These are phyloP conservation scores for Ascochyta clinopodiicola DNA, from an alignment of 2,329 filamentous ascomycete species.

Conservation along the genomic window DNA sequence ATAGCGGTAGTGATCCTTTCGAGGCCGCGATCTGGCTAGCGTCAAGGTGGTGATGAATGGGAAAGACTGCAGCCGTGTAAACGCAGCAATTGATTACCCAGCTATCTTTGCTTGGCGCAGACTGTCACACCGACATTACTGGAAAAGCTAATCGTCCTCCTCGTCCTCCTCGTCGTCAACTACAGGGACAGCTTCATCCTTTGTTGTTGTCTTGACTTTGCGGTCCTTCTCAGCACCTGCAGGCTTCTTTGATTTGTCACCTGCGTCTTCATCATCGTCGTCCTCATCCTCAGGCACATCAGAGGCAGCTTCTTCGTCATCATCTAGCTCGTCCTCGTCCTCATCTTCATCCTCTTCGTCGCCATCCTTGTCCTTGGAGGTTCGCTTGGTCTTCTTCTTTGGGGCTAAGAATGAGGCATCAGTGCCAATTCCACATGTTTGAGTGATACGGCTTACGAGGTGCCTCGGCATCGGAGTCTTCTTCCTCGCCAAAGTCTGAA, in stretches of 20 bases:
- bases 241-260: constrained; percentile 46
- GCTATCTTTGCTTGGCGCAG: not conserved
- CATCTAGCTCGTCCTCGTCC: constrained; percentile 43
- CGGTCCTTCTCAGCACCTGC: constrained; percentile 43
- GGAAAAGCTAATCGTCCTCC: constrained; percentile 25
- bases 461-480: constrained; percentile 45
- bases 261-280: constrained; percentile 47
- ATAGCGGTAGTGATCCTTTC: too few species aligned
- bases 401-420: constrained; percentile 28
- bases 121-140: not conserved
- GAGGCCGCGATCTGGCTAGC: not conserved
- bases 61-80: not conserved
- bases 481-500: constrained; percentile 47
- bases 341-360: constrained; percentile 44
- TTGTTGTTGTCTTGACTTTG: constrained; percentile 41
- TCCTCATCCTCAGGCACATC: constrained; percentile 30
- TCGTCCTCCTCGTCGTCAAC: constrained; percentile 43
- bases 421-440: not conserved
- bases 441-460: constrained; percentile 38
- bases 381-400: constrained; percentile 45
- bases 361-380: constrained; percentile 37
- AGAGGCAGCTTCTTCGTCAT: constrained; percentile 26
- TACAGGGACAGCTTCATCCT: constrained; percentile 40
- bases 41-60: not conserved
- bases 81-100: not conserved